Evolutionary conservation across 2,329 filamentous ascomycete species (phyloP).

Genomic region (Ascochyta fabae): DNA sequence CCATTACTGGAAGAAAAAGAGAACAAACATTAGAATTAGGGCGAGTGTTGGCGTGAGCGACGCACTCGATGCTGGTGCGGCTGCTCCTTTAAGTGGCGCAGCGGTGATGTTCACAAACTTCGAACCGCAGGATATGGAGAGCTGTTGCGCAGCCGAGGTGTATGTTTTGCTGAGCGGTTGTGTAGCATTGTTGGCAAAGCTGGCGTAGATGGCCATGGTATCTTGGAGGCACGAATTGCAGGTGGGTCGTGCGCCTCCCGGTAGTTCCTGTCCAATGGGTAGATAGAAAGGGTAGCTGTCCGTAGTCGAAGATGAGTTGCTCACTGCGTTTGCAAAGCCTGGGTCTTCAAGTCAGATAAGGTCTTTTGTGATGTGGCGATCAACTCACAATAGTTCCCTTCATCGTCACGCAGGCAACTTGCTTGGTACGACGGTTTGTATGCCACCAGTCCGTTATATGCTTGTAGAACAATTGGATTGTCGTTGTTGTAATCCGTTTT

Average conservation of each 20-base stretch:
- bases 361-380: background rate
- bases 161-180: constrained; percentile 76
- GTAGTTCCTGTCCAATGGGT: constrained; percentile 76
- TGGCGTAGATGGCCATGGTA: constrained; percentile 82
- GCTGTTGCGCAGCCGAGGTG: constrained; percentile 69
- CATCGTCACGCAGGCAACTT: constrained; percentile 75
- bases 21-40: constrained; percentile 44
- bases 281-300: constrained; percentile 87
- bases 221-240: constrained; percentile 79
- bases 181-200: constrained; percentile 68
- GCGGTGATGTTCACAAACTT: constrained; percentile 61
- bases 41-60: constrained; percentile 40
- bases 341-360: constrained; percentile 11
- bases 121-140: constrained; percentile 70
- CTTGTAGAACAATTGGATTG: constrained; percentile 74
- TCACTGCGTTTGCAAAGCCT: constrained; percentile 80
- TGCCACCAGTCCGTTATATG: constrained; percentile 75
- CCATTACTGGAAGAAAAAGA: constrained; percentile 41
- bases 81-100: constrained; percentile 48
- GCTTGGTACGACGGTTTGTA: constrained; percentile 82
- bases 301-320: constrained; percentile 72
- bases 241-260: constrained; percentile 68
- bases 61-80: constrained; percentile 25
- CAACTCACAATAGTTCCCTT: constrained; percentile 69
- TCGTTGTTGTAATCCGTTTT: constrained; percentile 70